A percentile compares a stretch with the other conserved stretches of the same genome.
Conservation (phyloP, 495 filamentous ascomycete species). For the Lophiotrema nucula region DNA sequence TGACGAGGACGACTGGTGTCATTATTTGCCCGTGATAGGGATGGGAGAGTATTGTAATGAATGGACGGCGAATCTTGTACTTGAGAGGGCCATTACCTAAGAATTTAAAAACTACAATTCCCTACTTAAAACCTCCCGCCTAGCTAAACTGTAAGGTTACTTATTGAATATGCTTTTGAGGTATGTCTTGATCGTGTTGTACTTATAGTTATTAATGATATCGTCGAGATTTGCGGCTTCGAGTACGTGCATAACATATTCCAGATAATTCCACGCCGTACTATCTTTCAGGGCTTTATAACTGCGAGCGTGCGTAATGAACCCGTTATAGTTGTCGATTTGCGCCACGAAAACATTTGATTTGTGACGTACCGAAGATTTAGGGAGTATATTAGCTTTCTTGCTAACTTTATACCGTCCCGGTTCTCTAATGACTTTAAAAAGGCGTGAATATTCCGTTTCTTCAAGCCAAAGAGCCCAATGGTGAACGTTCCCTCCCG, state of each 20-base stretch:
- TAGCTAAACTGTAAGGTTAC: background rate
- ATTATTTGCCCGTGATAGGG: background rate
- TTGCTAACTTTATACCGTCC: background rate
- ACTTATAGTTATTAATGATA: background rate
- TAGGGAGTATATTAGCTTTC: background rate
- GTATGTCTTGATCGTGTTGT: background rate
- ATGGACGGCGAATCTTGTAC: background rate
- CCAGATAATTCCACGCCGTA: background rate
- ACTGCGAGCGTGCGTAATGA: background rate
- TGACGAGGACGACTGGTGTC: background rate
- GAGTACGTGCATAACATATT: background rate
- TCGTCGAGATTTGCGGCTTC: background rate
- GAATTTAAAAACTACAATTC: background rate
- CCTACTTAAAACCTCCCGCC: background rate
- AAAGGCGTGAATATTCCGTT: background rate
- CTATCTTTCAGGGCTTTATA: background rate
- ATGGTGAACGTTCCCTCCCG: background rate
- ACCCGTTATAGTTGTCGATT: background rate
- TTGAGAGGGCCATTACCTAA: background rate
- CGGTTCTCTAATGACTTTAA: background rate
- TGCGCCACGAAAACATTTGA: background rate
- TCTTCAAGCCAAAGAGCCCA: background rate
- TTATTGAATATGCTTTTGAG: background rate
- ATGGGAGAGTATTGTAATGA: background rate
- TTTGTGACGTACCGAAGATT: background rate